Conservation (phyloP, 805 yeast genomes). For the Wickerhamiella australiensis region DNA sequence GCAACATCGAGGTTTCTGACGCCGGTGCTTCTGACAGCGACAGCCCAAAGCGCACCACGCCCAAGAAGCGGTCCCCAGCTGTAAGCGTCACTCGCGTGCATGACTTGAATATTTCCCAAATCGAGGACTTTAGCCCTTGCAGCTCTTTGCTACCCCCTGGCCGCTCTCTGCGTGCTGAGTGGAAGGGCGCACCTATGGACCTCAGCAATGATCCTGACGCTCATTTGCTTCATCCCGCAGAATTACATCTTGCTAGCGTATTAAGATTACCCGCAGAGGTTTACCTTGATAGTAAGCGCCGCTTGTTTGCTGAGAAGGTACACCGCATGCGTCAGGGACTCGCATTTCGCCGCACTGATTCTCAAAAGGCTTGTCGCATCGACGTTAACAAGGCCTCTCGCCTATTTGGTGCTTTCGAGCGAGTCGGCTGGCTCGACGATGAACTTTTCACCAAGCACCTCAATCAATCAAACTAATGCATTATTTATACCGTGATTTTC, state of each 20-base stretch:
- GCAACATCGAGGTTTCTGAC: constrained; percentile 2
- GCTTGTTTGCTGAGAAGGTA: constrained; percentile 83
- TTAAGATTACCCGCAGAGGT: constrained; percentile 78
- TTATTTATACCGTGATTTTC: not conserved
- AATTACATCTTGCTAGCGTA: constrained; percentile 72
- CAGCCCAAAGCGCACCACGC: constrained; percentile 5
- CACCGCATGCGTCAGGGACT: constrained; percentile 53
- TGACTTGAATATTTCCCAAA: constrained; percentile 28
- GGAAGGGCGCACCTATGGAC: constrained; percentile 98
- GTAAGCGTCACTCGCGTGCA: constrained; percentile 26
- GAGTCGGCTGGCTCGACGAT: constrained; percentile 86
- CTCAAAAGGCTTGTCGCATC: constrained; percentile 93
- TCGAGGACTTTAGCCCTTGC: constrained; percentile 79
- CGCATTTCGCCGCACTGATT: constrained; percentile 92
- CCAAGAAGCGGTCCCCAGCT: constrained; percentile 11
- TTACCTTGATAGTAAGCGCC: constrained; percentile 63
- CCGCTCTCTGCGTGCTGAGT: constrained; percentile 74
- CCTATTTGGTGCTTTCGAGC: constrained; percentile 78
- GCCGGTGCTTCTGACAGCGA: constrained; percentile 8
- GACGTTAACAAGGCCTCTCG: constrained; percentile 95
- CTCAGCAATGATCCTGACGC: constrained; percentile 63
- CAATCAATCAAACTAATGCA: constrained; percentile 10
- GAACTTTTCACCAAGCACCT: constrained; percentile 44
- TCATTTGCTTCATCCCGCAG: constrained; percentile 78
- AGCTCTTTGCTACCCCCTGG: constrained; percentile 49